Conservation (phyloP, 1,139 yeast species). For the Wickerhamomyces sp. region DNA sequence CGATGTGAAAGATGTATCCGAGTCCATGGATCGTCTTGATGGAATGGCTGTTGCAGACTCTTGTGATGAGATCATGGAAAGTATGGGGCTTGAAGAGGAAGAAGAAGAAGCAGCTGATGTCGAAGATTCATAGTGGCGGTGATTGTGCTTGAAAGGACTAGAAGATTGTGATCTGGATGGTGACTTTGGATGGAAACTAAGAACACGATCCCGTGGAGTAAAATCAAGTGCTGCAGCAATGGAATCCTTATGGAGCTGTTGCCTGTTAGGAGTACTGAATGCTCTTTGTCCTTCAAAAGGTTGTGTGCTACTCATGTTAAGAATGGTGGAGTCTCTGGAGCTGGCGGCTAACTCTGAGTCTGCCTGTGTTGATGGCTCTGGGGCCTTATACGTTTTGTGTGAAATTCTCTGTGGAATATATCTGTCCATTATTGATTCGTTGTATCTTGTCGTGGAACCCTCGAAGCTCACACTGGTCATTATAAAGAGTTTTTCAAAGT, state of each 20-base stretch:
- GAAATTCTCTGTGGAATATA: conserved; percentile 29
- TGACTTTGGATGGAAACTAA: conserved; percentile 28
- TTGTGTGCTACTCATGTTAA: conserved; percentile 14
- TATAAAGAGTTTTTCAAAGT: not conserved
- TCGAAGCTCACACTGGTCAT: conserved; percentile 7
- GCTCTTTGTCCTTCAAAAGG: conserved; percentile 13
- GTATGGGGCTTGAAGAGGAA: conserved; percentile 7
- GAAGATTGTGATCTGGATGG: conserved; percentile 1
- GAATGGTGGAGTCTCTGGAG: conserved; percentile 17
- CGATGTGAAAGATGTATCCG: conserved; percentile 14
- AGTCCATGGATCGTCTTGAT: conserved; percentile 8
- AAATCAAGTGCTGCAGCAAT: conserved; percentile 51
- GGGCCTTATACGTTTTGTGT: conserved; percentile 20
- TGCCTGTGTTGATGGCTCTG: too few relatives aligned
- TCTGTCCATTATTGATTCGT: conserved; percentile 24
- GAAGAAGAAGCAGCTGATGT: conserved; percentile 17
- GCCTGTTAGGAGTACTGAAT: not conserved
- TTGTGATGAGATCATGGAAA: conserved; percentile 6
- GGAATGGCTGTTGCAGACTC: conserved; percentile 4
- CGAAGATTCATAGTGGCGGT: conserved; percentile 3
- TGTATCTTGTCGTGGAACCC: not conserved
- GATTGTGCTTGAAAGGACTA: conserved; percentile 4
- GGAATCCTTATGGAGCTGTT: conserved; percentile 25
- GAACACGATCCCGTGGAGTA: conserved; percentile 29
- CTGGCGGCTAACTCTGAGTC: too few relatives aligned